Base-by-base conservation (phyloP, 768 basidiomycete genomes). In the Boletellus emodensis region DNA sequence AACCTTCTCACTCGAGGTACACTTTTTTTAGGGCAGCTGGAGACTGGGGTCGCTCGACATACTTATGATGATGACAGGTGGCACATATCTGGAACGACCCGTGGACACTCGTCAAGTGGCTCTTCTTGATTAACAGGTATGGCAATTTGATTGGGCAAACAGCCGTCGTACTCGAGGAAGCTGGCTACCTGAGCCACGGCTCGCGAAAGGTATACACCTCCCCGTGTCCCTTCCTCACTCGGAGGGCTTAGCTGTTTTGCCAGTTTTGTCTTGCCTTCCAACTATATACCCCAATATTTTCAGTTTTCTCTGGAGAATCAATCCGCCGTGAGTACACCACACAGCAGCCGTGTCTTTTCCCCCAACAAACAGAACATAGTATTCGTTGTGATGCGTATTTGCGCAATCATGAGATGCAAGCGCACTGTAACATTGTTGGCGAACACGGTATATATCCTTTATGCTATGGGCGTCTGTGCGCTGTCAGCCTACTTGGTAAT, bases 361-460 rank as follows among this genome's bases (percentile, higher is more conserved):
- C 7, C 7, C 11, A 1, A 10, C 7, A 30, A 30, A 30, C 11
- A 0, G 13, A 11, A 8, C 13, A 9, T 10, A 65, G 64, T 67
- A 15, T 47, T 65, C 40, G 61, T 65, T 5, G 49, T 53, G 15
- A 35, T 63, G 39, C 63, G 64, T 4, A 49, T 53, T 10, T 65
- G 61, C 38, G 64, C 66, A 12, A 55, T 65, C 24, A 33, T 55
- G 40, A 48, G 63, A 14, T 55, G 44, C 35, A 38, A 30, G 4
- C 58, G 39, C n/a, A 14, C 14, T 22, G 6, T 57, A 4, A 9
- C 28, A 6, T 11, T 30, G 0, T 2, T 7, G 3, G 36, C 37
- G 14, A 53, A 34, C 32, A 7, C 14, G 3, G 1, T 58, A 6
- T 65, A 68, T 20, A 3, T 40, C 15, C 3, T 55, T 4, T 65